These are phyloP conservation scores for Gliomastix tumulicola DNA, from an alignment of 2,329 filamentous ascomycete genomes.

Conservation along the genomic window DNA sequence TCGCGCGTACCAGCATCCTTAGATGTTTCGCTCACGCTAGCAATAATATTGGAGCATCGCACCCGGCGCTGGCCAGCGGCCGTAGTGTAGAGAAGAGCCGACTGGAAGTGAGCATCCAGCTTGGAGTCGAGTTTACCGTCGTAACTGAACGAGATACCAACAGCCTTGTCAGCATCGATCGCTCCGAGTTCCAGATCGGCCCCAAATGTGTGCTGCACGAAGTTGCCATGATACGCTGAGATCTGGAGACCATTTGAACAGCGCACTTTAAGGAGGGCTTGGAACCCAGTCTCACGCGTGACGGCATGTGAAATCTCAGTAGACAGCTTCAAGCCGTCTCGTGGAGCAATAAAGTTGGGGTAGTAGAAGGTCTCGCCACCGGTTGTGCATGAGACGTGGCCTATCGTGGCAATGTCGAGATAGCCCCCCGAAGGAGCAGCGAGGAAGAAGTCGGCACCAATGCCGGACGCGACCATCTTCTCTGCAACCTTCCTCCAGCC, in stretches of 20 bases:
- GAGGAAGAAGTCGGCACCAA: conserved; percentile 92
- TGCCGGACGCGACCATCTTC: conserved; percentile 79
- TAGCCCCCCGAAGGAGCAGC: conserved; percentile 86
- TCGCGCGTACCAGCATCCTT: conserved; percentile 29
- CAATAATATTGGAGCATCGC: conserved; percentile 87
- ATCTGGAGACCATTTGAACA: conserved; percentile 96
- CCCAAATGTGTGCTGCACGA: conserved; percentile 90
- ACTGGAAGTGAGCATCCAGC: conserved; percentile 95
- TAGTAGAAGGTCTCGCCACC: conserved; percentile 96
- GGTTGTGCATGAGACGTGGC: conserved; percentile 79
- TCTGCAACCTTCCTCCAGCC: conserved; percentile 80
- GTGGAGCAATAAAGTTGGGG: conserved; percentile 85
- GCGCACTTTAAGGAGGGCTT: conserved; percentile 95
- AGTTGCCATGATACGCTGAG: conserved; percentile 91
- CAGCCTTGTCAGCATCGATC: conserved; percentile 87
- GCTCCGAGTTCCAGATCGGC: conserved; percentile 91
- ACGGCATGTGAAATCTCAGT: conserved; percentile 82
- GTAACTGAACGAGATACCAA: conserved; percentile 87
- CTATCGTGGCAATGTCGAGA: conserved; percentile 89
- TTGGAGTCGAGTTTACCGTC: conserved; percentile 97
- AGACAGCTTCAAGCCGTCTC: conserved; percentile 77
- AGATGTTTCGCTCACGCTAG: conserved; percentile 71
- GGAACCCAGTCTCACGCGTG: conserved; percentile 86
- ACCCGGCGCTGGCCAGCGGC: conserved; percentile 84
- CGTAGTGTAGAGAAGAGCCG: conserved; percentile 89